A percentile compares a stretch with the other conserved stretches of the same genome.
These are phyloP conservation scores for Zoysia japonica DNA, from an alignment of 176 grass and related monocot genomes.

Conservation along the genomic window DNA sequence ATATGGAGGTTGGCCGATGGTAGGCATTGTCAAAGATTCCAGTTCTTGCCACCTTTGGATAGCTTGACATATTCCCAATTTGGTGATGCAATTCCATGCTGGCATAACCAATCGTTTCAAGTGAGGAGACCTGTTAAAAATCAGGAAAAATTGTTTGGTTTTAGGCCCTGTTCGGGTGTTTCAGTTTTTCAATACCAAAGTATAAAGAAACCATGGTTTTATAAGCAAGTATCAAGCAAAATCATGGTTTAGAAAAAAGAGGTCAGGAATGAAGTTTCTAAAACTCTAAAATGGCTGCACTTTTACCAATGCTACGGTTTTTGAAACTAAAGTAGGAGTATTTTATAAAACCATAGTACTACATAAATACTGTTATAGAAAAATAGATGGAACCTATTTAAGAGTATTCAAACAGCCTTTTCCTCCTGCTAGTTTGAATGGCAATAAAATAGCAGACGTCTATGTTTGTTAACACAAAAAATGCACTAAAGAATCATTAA, in stretches of 20 bases:
- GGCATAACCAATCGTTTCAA: constrained; percentile 88
- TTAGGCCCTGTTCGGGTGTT: background rate
- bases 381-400: background rate
- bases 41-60: constrained; percentile 74
- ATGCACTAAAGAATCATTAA: background rate
- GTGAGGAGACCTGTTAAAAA: constrained; percentile 71
- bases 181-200: too few species aligned
- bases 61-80: constrained; percentile 62
- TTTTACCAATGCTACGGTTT: too few species aligned
- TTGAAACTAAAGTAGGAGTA: too few species aligned
- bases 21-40: constrained; percentile 94
- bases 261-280: too few species aligned
- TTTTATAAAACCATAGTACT: background rate
- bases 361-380: constrained; percentile 10
- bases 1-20: constrained; percentile 67
- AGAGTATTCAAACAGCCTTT: constrained; percentile 10
- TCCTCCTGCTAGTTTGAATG: constrained; percentile 4
- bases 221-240: too few species aligned
- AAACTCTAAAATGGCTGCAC: too few species aligned
- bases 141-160: background rate
- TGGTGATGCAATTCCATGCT: constrained; percentile 93
- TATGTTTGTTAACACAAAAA: constrained; percentile 11
- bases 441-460: constrained; percentile 8
- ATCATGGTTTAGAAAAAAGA: too few species aligned
- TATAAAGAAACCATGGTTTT: too few species aligned